A percentile compares a stretch with the other conserved stretches of the same genome.
phyloP scores from a whole-genome alignment of 306 rosid genomes.

The Hippophae rhamnoides region DNA sequence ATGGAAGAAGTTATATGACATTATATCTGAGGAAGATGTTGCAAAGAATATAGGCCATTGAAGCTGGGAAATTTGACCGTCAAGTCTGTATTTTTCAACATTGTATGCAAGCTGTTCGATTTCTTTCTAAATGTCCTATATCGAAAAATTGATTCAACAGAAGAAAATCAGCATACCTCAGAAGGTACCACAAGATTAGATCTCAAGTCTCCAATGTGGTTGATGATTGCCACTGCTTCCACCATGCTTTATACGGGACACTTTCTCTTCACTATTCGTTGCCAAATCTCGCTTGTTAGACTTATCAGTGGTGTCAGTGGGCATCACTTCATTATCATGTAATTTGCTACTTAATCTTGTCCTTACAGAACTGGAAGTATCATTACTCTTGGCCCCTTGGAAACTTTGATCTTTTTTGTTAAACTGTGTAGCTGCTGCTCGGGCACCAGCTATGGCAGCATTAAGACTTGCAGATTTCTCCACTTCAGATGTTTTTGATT shows the following conservation, averaged over 20 bases:
- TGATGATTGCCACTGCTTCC: conserved; percentile 26
- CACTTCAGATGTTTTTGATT: conserved; percentile 38
- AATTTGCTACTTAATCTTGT: conserved; percentile 13
- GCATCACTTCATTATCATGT: conserved; percentile 15
- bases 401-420: conserved; percentile 43
- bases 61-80: too few relatives aligned
- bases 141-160: too few relatives aligned
- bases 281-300: conserved; percentile 13
- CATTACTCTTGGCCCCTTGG: conserved; percentile 11
- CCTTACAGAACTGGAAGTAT: conserved; percentile 2
- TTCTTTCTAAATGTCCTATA: too few relatives aligned
- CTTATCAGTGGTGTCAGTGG: conserved; percentile 16
- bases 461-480: conserved; percentile 49
- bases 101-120: too few relatives aligned
- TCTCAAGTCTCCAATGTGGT: conserved; percentile 18
- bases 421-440: conserved; percentile 77
- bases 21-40: too few relatives aligned
- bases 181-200: conserved; percentile 34
- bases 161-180: conserved; percentile 27
- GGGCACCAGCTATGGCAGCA: conserved; percentile 80
- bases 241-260: conserved; percentile 14
- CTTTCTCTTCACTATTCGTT: conserved; percentile 20
- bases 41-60: too few relatives aligned
- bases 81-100: too few relatives aligned
- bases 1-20: too few relatives aligned